These are phyloP conservation scores for Neurospora africana DNA, from an alignment of 495 filamentous ascomycete species.

Conservation along the genomic window DNA sequence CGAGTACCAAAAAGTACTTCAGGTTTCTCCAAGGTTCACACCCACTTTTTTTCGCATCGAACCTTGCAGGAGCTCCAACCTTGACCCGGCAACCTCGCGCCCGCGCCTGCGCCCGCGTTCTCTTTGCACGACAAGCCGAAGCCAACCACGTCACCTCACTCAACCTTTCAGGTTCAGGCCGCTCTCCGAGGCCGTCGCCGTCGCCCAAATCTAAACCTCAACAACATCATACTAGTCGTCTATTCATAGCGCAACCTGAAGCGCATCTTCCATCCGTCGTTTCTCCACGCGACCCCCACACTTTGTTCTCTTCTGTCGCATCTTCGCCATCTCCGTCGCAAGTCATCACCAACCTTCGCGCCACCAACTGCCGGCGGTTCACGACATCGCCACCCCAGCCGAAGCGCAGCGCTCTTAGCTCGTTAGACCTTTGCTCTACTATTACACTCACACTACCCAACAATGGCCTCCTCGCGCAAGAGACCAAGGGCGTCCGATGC, in stretches of 20 bases:
- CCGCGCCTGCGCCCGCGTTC: not conserved
- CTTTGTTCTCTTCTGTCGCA: not conserved
- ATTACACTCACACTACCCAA: not conserved
- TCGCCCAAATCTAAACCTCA: not conserved
- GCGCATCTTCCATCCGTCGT: not conserved
- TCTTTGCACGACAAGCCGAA: not conserved
- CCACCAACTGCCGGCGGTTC: not conserved
- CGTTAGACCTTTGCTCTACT: not conserved
- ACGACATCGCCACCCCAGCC: not conserved
- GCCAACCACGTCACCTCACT: not conserved
- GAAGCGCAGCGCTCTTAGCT: not conserved
- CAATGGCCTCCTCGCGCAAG: conserved; percentile 35
- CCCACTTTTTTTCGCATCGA: not conserved
- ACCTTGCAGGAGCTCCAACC: not conserved
- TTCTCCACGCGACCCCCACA: not conserved
- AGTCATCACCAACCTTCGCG: not conserved
- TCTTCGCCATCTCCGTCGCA: not conserved
- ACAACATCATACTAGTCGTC: not conserved
- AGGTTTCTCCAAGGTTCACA: not conserved
- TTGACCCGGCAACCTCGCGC: not conserved
- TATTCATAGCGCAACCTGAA: not conserved
- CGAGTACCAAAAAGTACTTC: not conserved
- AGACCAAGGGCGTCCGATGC: conserved; percentile 29
- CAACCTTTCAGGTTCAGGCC: not conserved
- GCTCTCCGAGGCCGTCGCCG: not conserved